These are phyloP conservation scores for Epichloe festucae DNA, from an alignment of 2,329 filamentous ascomycete genomes.

Conservation along the genomic window DNA sequence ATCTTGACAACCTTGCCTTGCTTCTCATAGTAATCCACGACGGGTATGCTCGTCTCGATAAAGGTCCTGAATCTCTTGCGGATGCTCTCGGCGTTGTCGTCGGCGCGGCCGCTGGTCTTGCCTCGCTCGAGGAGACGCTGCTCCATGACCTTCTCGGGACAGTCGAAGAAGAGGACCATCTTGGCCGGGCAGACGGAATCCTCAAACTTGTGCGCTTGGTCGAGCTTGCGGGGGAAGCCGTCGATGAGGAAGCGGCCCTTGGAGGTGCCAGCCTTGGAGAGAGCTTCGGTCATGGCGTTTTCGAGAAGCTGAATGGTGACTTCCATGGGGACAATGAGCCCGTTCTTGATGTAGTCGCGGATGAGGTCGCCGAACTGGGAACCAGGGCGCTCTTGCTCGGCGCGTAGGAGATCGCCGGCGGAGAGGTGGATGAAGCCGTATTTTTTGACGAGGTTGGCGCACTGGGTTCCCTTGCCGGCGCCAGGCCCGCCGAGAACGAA, in stretches of 20 bases:
- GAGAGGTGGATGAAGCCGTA: conserved; percentile 90
- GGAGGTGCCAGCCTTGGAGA: conserved; percentile 34
- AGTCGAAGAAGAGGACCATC: conserved; percentile 90
- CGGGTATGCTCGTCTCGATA: conserved; percentile 93
- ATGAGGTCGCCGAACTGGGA: conserved; percentile 89
- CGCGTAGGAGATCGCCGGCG: conserved; percentile 84
- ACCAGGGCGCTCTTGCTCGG: conserved; percentile 78
- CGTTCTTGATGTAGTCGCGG: conserved; percentile 84
- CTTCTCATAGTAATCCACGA: conserved; percentile 71
- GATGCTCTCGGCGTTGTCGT: conserved; percentile 93
- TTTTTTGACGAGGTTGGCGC: conserved; percentile 70
- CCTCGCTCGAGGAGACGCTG: conserved; percentile 72
- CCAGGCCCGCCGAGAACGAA: conserved; percentile 95
- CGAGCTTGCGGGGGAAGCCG: conserved; percentile 92
- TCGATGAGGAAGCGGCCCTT: conserved; percentile 64
- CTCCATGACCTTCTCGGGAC: conserved; percentile 81
- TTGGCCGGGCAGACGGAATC: conserved; percentile 69
- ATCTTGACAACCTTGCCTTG: conserved; percentile 72
- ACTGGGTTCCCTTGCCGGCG: conserved; percentile 94
- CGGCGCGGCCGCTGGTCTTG: conserved; percentile 79
- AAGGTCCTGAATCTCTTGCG: conserved; percentile 94
- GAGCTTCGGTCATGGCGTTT: conserved; percentile 71
- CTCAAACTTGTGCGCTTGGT: conserved; percentile 92
- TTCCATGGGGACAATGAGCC: conserved; percentile 96
- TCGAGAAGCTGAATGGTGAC: conserved; percentile 88